Percentiles rank a stretch among this genome's conserved stretches.
These are phyloP conservation scores for Arabis alpina DNA, from an alignment of 345 rosid species.

Conservation along the genomic window DNA sequence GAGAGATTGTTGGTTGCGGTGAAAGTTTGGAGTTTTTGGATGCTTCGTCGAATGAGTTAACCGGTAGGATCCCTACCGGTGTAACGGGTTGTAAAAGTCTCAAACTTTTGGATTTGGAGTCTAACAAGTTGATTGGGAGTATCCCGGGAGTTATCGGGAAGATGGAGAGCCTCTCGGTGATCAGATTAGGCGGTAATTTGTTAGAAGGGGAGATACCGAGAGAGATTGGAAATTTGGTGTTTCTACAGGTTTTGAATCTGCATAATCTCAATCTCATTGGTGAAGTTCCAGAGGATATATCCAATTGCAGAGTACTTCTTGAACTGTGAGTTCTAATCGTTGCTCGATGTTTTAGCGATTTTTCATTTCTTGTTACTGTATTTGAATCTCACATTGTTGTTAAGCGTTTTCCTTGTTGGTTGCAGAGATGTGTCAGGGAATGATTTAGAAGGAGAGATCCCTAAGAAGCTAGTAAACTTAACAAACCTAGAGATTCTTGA, in stretches of 20 bases:
- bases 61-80: conserved; percentile 65
- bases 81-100: conserved; percentile 72
- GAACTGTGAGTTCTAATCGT: conserved; percentile 69
- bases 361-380: conserved; percentile 6
- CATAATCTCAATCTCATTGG: conserved; percentile 75
- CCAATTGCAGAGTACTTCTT: conserved; percentile 75
- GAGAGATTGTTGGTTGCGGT: conserved; percentile 58
- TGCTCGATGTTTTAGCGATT: not conserved
- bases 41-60: conserved; percentile 72
- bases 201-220: conserved; percentile 65
- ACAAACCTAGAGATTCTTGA: conserved; percentile 76
- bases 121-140: conserved; percentile 69
- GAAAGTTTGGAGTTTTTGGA: conserved; percentile 65
- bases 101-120: conserved; percentile 74
- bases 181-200: conserved; percentile 74
- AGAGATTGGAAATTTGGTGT: conserved; percentile 67
- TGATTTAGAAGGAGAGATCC: conserved; percentile 68
- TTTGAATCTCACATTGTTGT: conserved; percentile 36
- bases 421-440: conserved; percentile 95
- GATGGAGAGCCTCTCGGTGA: conserved; percentile 61
- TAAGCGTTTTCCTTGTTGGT: conserved; percentile 51
- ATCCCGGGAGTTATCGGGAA: conserved; percentile 59
- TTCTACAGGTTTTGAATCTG: conserved; percentile 76
- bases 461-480: conserved; percentile 64
- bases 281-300: conserved; percentile 62